Base-by-base conservation (phyloP, 176 grass and related monocot species). In the Bromus sterilis region DNA sequence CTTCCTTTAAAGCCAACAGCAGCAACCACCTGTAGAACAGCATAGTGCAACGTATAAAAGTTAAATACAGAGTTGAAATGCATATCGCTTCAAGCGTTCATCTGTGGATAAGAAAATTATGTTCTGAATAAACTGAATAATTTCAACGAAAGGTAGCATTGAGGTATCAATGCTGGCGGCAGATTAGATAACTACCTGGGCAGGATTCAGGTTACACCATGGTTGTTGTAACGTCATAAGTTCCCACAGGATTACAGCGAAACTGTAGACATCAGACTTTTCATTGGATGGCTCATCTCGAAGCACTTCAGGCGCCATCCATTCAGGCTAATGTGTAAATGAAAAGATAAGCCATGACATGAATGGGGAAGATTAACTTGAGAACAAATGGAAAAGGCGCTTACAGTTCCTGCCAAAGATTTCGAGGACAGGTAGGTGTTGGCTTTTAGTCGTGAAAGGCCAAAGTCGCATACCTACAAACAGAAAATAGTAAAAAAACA, bases 271-370 rank as follows among this genome's bases (percentile, higher is more conserved):
- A 89, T 98, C 96, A 58, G 96, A 98, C 69, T 98, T 98, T 87
- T 98, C 96, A 78, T 98, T 98, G 78, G 96, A 98, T 77, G 57
- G 96, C 85, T 98, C 96, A 75, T 98, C 96, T 26, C 92, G 82
- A 44, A 98, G 90, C 36, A 98, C 95, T 93, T 98, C 95, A 31
- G 95, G 95, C 44, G 96, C 96, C 96, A 98, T 98, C 96, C 96
- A 98, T 78, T 98, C 96, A 74, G 96, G 96, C 96, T 98, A 83
- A 77, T 33, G 71, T 91, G 58, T 6, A 83, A 78, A 87, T 20
- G 49, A 69, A n/a, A 62, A 48, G 33, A 36, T 76, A 48, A 85
- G 56, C 24, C 33, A 73, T 31, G 39, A 12, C 0, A 3, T 56
- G 30, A 71, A 81, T 67, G 16, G 25, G 16, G 12, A 21, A 36